These are phyloP conservation scores for Colletotrichum aenigma DNA, from an alignment of 2,329 filamentous ascomycete species.

Conservation along the genomic window DNA sequence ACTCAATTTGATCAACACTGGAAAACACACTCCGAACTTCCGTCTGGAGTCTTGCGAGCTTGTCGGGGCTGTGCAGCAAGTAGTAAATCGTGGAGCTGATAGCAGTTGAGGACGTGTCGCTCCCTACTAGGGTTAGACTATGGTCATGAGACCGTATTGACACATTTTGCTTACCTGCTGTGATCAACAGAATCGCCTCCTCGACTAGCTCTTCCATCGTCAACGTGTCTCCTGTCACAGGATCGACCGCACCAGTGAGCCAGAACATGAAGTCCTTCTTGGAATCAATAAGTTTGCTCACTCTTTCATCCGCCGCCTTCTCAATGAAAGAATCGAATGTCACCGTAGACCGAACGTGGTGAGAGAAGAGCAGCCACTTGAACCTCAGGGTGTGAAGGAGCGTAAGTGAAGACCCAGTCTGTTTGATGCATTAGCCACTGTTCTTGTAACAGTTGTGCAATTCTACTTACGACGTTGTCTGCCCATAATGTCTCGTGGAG, in stretches of 20 bases:
- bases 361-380: not conserved
- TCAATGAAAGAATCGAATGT: constrained; percentile 2
- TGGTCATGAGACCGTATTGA: not conserved
- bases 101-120: not conserved
- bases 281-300: not conserved
- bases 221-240: not conserved
- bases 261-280: constrained; percentile 9
- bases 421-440: not conserved
- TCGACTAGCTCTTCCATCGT: constrained; percentile 6
- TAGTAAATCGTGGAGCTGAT: constrained; percentile 3
- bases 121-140: not conserved
- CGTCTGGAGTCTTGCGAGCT: not conserved
- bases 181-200: constrained; percentile 2
- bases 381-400: not conserved
- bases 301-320: not conserved
- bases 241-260: constrained; percentile 1
- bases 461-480: not conserved
- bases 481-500: constrained; percentile 4
- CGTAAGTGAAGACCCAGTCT: not conserved
- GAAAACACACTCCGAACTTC: not conserved
- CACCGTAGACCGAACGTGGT: not conserved
- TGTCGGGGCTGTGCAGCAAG: not conserved
- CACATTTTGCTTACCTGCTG: not conserved
- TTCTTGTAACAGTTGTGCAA: no score
- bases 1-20: not conserved